Evolutionary conservation across 192 early-diverging fungal genomes (phyloP), one percentile per base, ranked within the genome.

Genomic region (Umbelopsis sp.): DNA sequence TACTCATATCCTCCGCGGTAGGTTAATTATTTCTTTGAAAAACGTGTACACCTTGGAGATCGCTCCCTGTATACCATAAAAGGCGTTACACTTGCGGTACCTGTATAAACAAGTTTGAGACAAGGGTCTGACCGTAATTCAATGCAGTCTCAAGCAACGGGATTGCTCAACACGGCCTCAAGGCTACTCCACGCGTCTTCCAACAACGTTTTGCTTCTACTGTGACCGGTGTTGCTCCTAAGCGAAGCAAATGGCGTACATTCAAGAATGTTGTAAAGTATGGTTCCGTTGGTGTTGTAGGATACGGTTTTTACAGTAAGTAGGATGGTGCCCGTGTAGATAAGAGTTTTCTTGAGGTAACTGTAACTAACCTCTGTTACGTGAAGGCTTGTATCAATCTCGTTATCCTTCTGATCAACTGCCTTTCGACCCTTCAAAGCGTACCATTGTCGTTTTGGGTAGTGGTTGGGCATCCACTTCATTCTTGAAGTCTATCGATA

Each of bases 371-470:
- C 51, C 49, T 30, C 37, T 18, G 20, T 9, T 11, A 27, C 21
- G 0, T 35, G 16, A 35, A 73, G 71, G 53, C 21, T 46, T 73
- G 45, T 73, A 67, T 55, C 48, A 66, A 12, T 73, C 71, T 35
- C 76, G 83, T 35, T 79, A 76, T 21, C 83, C 83, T 41, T 33
- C 47, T 16, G 70, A 71, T 21, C 83, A 84, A 55, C 50, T 61
- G 68, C 74, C 73, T 16, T 70, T 80, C 27, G 83, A 86, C 64
- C 77, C 83, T 46, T 71, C 66, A 49, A 86, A 84, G 48, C 76
- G 76, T 23, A 80, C 78, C 3, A 75, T 80, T 66, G 78, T 76
- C 2, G 64, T 80, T 46, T 61, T 80, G 18, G 78, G 78, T 25
- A 73, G 71, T 64, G 78, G 78, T n/a, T 80, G 78, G 78, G 78